Conservation (phyloP, 2,329 filamentous ascomycete species). For the Arthrobotrys entomopaga region DNA sequence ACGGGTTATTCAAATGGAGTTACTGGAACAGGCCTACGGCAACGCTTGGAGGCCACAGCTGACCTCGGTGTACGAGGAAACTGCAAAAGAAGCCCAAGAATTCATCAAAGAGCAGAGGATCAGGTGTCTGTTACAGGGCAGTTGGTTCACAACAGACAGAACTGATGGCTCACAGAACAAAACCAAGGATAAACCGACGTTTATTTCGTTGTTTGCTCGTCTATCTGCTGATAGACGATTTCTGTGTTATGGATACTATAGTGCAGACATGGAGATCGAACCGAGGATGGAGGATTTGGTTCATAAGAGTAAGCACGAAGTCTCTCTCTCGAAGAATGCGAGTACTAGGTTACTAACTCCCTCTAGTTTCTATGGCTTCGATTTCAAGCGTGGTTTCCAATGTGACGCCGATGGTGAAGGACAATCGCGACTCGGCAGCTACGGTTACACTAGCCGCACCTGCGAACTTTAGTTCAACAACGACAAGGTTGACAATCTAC, state of each 20-base stretch:
- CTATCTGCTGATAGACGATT: constrained; percentile 90
- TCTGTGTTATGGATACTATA: constrained; percentile 89
- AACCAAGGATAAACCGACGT: constrained; percentile 61
- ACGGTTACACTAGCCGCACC: constrained; percentile 59
- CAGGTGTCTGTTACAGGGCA: constrained; percentile 84
- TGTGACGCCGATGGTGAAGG: constrained; percentile 33
- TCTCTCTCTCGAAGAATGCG: no score
- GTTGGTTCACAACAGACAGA: constrained; percentile 75
- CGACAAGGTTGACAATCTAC: constrained; percentile 91
- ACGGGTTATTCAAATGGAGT: constrained; percentile 89
- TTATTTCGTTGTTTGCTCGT: constrained; percentile 82
- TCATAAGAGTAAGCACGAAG: constrained; percentile 72
- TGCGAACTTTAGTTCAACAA: constrained; percentile 62
- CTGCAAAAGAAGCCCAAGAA: constrained; percentile 88
- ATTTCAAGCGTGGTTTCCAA: constrained; percentile 51
- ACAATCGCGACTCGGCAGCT: constrained; percentile 61
- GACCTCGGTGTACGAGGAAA: constrained; percentile 71
- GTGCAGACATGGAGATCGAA: constrained; percentile 70
- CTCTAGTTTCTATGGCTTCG: constrained; percentile 39
- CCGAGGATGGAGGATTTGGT: constrained; percentile 78
- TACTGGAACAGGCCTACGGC: constrained; percentile 89
- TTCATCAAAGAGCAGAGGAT: constrained; percentile 98
- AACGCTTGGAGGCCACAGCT: constrained; percentile 93
- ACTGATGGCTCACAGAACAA: constrained; percentile 60
- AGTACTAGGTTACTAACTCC: no score